These are phyloP conservation scores for Graphilbum sp. DNA, from an alignment of 2,329 filamentous ascomycete genomes.

Conservation along the genomic window DNA sequence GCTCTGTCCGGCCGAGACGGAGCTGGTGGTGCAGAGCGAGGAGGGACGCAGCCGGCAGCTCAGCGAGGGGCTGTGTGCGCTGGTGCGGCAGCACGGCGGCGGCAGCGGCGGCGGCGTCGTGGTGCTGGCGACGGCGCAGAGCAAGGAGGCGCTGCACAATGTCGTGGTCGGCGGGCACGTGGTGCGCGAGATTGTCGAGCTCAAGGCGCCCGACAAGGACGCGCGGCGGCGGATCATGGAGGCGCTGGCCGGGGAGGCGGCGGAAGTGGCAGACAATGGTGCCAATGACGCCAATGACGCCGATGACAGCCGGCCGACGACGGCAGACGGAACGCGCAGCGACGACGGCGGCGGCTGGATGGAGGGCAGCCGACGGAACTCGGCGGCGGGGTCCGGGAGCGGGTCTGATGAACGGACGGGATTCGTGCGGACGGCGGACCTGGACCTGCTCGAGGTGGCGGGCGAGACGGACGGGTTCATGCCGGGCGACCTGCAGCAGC, in stretches of 20 bases:
- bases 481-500: constrained; percentile 78
- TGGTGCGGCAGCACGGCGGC: constrained; percentile 71
- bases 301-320: constrained; percentile 34
- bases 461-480: constrained; percentile 95
- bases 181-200: constrained; percentile 72
- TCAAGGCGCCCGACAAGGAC: constrained; percentile 89
- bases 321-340: constrained; percentile 31
- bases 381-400: constrained; percentile 47
- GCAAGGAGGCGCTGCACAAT: constrained; percentile 83
- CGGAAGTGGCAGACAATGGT: no score
- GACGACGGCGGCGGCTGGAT: constrained; percentile 54
- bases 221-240: constrained; percentile 71
- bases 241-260: constrained; percentile 44
- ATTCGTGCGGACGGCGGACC: constrained; percentile 56
- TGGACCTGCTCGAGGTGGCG: constrained; percentile 86
- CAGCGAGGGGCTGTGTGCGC: constrained; percentile 71
- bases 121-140: constrained; percentile 76
- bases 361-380: constrained; percentile 25
- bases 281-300: background rate
- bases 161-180: constrained; percentile 84
- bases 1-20: constrained; percentile 83
- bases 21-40: constrained; percentile 83
- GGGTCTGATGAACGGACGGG: constrained; percentile 29
- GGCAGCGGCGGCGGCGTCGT: constrained; percentile 72
- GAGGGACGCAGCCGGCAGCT: constrained; percentile 86